Conservation (phyloP, 495 filamentous ascomycete species). For the Penicillium argentinense region DNA sequence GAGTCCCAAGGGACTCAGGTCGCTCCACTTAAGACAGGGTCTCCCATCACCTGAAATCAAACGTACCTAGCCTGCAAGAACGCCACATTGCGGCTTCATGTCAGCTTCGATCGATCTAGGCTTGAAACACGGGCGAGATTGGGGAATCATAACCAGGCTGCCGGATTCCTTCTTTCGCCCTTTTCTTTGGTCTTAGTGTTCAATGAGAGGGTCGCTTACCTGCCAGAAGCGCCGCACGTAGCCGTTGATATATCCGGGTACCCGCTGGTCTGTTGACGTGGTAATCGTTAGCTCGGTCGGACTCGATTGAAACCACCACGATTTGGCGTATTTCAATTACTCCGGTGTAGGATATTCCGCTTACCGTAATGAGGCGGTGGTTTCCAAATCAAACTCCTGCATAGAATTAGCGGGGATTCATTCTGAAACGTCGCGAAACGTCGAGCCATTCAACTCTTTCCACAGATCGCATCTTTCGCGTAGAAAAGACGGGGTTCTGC, state of each 20-base stretch:
- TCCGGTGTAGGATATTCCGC: no score
- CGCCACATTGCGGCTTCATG: conserved; percentile 8
- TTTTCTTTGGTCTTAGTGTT: background rate
- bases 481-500: no score
- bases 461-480: no score
- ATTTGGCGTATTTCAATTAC: no score
- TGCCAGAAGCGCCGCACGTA: conserved; percentile 99
- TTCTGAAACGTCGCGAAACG: background rate
- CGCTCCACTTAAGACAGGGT: background rate
- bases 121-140: background rate
- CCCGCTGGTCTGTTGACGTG: conserved; percentile 62
- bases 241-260: conserved; percentile 89
- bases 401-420: background rate
- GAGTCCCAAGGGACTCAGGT: no score
- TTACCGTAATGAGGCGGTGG: conserved; percentile 93
- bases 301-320: background rate
- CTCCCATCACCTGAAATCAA: background rate
- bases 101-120: conserved; percentile 8
- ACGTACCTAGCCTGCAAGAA: conserved; percentile 36
- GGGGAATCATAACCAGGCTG: background rate
- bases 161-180: background rate
- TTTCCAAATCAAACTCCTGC: conserved; percentile 96
- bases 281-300: background rate
- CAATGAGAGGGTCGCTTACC: conserved; percentile 37
- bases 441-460: background rate